These are phyloP conservation scores for Microthlaspi erraticum DNA, from an alignment of 345 rosid species.

Conservation along the genomic window DNA sequence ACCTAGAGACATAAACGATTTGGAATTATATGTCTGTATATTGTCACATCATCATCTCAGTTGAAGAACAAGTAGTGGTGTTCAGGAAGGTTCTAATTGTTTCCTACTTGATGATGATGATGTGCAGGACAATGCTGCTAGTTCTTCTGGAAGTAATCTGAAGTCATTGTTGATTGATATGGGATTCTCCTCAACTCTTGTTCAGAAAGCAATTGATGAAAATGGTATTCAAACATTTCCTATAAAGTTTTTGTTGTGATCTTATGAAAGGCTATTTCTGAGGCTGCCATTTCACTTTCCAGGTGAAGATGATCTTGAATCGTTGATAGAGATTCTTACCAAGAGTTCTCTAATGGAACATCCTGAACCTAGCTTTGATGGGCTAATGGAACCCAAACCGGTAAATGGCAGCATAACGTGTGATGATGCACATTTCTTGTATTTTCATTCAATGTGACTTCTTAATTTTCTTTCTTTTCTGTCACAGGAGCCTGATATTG, in stretches of 20 bases:
- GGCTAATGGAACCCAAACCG: slow-evolving; percentile 42
- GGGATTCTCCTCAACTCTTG: slow-evolving; percentile 78
- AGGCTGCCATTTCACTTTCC: slow-evolving; percentile 40
- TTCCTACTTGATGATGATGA: slow-evolving; percentile 10
- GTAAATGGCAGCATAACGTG: slow-evolving; percentile 10
- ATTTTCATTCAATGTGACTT: background rate
- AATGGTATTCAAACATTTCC: slow-evolving; percentile 55
- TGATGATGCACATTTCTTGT: slow-evolving; percentile 19
- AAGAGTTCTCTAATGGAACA: slow-evolving; percentile 31
- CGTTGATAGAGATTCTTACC: slow-evolving; percentile 71
- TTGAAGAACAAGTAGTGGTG: background rate
- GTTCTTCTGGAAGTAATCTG: slow-evolving; percentile 74
- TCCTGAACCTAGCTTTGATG: slow-evolving; percentile 34
- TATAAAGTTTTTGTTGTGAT: background rate
- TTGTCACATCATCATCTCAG: no score
- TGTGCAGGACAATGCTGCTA: slow-evolving; percentile 69
- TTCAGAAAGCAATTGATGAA: slow-evolving; percentile 71
- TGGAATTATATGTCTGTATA: background rate
- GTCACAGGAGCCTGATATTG: slow-evolving; percentile 71
- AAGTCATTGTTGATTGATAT: slow-evolving; percentile 72
- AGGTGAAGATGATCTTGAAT: slow-evolving; percentile 76
- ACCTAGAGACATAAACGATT: background rate
- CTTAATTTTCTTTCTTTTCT: slow-evolving; percentile 19
- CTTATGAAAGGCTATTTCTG: slow-evolving; percentile 18
- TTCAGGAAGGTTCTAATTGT: slow-evolving; percentile 26